These are phyloP conservation scores for Nakazawaea wickerhamii DNA, from an alignment of 805 yeast species.

Conservation along the genomic window DNA sequence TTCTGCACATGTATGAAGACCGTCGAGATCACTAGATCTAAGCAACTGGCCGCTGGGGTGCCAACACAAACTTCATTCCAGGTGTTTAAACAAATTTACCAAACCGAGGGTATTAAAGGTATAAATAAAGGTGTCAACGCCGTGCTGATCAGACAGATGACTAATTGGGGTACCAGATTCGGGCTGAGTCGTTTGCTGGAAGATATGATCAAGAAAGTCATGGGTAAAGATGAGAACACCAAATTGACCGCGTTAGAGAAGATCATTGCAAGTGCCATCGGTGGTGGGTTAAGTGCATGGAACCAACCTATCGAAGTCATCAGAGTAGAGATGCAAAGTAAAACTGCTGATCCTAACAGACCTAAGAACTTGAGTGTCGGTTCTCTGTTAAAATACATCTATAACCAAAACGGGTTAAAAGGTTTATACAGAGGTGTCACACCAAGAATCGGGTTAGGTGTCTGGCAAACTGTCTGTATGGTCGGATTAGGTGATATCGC, in stretches of 20 bases:
- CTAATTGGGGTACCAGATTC: slow-evolving; percentile 98
- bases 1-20: slow-evolving; percentile 99
- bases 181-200: slow-evolving; percentile 92
- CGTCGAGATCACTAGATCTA: slow-evolving; percentile 90
- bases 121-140: slow-evolving; percentile 57
- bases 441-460: slow-evolving; percentile 93
- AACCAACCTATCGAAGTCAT: slow-evolving; percentile 98
- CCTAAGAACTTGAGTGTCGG: slow-evolving; percentile 84
- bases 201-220: slow-evolving; percentile 61
- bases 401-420: slow-evolving; percentile 72
- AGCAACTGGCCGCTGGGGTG: slow-evolving; percentile 67
- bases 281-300: slow-evolving; percentile 98
- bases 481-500: slow-evolving; percentile 97
- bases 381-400: slow-evolving; percentile 77
- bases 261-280: slow-evolving; percentile 77
- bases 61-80: slow-evolving; percentile 71
- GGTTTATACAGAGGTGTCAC: slow-evolving; percentile 96
- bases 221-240: slow-evolving; percentile 55
- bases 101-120: slow-evolving; percentile 86
- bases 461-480: slow-evolving; percentile 99
- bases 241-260: slow-evolving; percentile 74
- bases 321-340: slow-evolving; percentile 96
- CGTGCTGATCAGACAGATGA: slow-evolving; percentile 70
- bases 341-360: slow-evolving; percentile 90
- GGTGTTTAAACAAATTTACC: slow-evolving; percentile 81